These are phyloP conservation scores for Alliaria petiolata DNA, from an alignment of 345 rosid genomes.

Conservation along the genomic window DNA sequence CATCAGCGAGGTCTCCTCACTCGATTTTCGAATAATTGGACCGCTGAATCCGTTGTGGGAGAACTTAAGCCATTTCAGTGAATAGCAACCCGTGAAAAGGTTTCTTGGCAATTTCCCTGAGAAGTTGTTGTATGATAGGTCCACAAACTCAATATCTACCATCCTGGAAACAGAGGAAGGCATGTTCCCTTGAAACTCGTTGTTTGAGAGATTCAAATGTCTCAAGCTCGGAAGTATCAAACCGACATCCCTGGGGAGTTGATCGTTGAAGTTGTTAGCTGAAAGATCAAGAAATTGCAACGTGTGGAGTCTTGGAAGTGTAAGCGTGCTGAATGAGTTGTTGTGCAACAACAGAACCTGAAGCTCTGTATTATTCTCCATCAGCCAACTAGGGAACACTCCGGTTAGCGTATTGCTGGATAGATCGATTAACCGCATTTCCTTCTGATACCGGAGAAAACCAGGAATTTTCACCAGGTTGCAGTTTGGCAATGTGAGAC, in stretches of 20 bases:
- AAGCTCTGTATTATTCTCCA: slow-evolving; percentile 21
- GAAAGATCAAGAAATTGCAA: slow-evolving; percentile 8
- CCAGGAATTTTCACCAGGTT: neutral
- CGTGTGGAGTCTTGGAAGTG: slow-evolving; percentile 1
- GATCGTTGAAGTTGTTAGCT: neutral
- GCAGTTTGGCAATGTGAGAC: neutral
- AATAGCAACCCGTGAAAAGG: neutral
- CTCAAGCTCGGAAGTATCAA: neutral
- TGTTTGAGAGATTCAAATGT: slow-evolving; percentile 18
- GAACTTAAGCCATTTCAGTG: slow-evolving; percentile 13
- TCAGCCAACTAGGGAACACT: slow-evolving; percentile 19
- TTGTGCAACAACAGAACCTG: slow-evolving; percentile 1
- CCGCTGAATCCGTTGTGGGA: slow-evolving; percentile 25
- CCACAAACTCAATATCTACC: slow-evolving; percentile 20
- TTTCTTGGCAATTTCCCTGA: slow-evolving; percentile 21
- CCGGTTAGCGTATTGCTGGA: slow-evolving; percentile 14
- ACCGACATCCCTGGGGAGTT: slow-evolving; percentile 7
- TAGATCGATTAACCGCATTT: neutral
- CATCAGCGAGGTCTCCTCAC: neutral
- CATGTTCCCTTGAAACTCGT: slow-evolving; percentile 22
- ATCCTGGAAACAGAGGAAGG: slow-evolving; percentile 14
- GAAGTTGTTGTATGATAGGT: slow-evolving; percentile 24
- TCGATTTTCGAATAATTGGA: neutral
- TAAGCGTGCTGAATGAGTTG: slow-evolving; percentile 3
- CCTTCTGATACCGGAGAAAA: slow-evolving; percentile 13